Evolutionary conservation across 305 asterid species (phyloP), one percentile per base, ranked within the genome.

Genomic region (Rubia balearica): DNA sequence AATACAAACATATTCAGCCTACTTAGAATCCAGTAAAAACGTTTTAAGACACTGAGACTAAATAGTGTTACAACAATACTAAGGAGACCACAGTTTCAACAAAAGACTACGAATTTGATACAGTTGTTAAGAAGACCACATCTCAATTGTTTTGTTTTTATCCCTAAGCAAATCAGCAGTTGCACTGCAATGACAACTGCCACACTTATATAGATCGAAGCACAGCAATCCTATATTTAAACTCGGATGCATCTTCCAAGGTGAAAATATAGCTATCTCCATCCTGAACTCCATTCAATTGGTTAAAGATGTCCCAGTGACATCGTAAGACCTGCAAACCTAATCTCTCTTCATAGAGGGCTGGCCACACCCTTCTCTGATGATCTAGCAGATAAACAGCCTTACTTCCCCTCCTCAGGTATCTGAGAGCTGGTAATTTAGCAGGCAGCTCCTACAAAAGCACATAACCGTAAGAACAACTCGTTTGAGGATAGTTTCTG

Each of bases 361-460:
- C 76, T 66, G 79, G 82, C 76, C 76, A 78, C 56, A 24, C 1
- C 30, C 63, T 71, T 62, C 60, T 24, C 40, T 67, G 67, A 55
- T 57, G 60, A 67, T 67, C 82, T 62, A 51, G n/a, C 68, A 78
- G 72, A 51, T 51, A 30, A 38, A 69, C 41, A 40, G 24, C 0
- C 64, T 40, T 67, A 30, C n/a, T 40, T 21, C 24, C 36, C 30
- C 27, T 27, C 71, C 61, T 61, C 19, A 33, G 5, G 9, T 1
- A 7, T 62, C 43, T 8, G 57, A 73, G 56, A n/a, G 48, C 71
- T 8, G 80, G 77, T 66, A 71, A 61, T 30, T n/a, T 27, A 14
- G 38, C 21, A 7, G 72, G 80, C 69, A 79, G 61, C 45, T 69
- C 64, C 83, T 79, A 45, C 65, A 76, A 57, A 78, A 9, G 62